These are phyloP conservation scores for Fragilaria crotonensis DNA, from an alignment of 108 stramenopile species.

Conservation along the genomic window DNA sequence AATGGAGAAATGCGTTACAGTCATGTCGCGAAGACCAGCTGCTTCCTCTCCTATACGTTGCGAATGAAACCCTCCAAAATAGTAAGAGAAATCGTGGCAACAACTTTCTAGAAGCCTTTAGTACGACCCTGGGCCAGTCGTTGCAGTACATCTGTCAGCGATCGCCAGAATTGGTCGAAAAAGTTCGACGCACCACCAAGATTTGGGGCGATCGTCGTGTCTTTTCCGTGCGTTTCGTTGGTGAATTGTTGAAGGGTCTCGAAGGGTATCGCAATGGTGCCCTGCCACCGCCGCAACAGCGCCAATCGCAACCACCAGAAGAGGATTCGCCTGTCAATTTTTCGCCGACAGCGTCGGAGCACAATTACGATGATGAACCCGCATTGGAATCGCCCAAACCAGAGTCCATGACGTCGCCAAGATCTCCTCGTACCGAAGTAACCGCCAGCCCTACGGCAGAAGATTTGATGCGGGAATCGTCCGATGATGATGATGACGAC, in stretches of 20 bases:
- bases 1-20: conserved; percentile 73
- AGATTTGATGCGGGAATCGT: conserved; percentile 10
- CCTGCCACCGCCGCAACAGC: not conserved
- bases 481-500: conserved; percentile 36
- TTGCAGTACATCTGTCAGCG: conserved; percentile 48
- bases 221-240: conserved; percentile 65
- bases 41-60: conserved; percentile 77
- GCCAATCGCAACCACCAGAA: not conserved
- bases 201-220: conserved; percentile 82
- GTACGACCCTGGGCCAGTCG: conserved; percentile 57
- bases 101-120: conserved; percentile 78
- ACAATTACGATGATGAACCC: not conserved
- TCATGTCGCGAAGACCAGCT: conserved; percentile 37
- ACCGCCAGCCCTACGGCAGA: conserved; percentile 6
- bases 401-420: not conserved
- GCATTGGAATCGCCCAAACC: conserved; percentile 5
- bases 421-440: conserved; percentile 1
- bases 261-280: conserved; percentile 46
- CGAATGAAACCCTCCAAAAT: conserved; percentile 81
- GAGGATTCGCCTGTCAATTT: conserved; percentile 1
- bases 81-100: conserved; percentile 80
- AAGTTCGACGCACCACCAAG: conserved; percentile 74
- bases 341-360: not conserved
- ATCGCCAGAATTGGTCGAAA: conserved; percentile 40
- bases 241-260: conserved; percentile 62